Evolutionary conservation across 257 asterid genomes (phyloP), one percentile per base, ranked within the genome.

Genomic region (Nicotiana sylvestris): DNA sequence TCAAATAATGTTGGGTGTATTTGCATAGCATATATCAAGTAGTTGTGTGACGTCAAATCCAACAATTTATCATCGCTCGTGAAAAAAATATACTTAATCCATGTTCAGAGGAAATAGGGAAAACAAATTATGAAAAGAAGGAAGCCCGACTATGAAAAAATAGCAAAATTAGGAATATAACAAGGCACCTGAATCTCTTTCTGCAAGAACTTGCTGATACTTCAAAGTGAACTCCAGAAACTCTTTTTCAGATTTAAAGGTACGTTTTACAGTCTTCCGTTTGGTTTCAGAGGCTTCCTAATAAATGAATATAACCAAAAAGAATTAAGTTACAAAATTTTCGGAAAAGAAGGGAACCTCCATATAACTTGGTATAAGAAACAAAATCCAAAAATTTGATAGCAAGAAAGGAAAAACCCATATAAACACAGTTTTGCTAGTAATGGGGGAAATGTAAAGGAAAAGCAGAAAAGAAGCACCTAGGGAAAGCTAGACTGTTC

Each of bases 111-210:
- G 39, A 72, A 72, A 21, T 72, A 33, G 37, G 55, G 66, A 30
- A 62, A 58, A 56, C 65, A 13, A 81, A 68, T 37, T 61, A 66
- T 18, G 68, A 76, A 61, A 85, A 76, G 74, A 62, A 82, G 61
- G 37, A 46, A 72, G 37, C 37, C 39, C 17, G 11, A 46, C 49
- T 15, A 35, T 46, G 39, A 72, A 84, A 61, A 69, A 67, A 81
- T 43, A 43, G 58, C 67, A 84, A 70, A 76, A 81, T 43, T 27
- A 37, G 51, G 78, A 82, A 39, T 81, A 78, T 32, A 83, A 43
- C 81, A 81, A 82, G 90, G 81, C 87, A 96, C 99, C 99, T 56
- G 98, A 93, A 93, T 96, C 98, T 92, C 97, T 91, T 89, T 96
- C 99, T 66, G 91, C 88, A 81, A 93, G 82, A 83, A 92, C 93